Conservation (phyloP, 2,329 filamentous ascomycete species). For the Hypoxylon sp. region DNA sequence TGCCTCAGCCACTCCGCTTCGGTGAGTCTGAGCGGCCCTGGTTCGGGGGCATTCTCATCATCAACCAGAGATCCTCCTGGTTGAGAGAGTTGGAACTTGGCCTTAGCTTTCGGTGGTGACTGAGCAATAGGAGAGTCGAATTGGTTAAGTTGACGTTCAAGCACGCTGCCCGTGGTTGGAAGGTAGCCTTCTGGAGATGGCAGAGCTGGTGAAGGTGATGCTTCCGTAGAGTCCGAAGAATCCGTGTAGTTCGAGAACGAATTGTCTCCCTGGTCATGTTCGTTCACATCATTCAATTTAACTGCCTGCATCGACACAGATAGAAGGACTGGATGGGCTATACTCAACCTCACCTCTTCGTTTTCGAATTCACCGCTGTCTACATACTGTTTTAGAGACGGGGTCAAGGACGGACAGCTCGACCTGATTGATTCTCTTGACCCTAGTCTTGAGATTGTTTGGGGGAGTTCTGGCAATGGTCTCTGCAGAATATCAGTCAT, state of each 20-base stretch:
- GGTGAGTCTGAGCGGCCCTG: slow-evolving; percentile 45
- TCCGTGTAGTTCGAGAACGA: slow-evolving; percentile 53
- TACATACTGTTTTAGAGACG: slow-evolving; percentile 53
- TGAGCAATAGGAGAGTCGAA: slow-evolving; percentile 47
- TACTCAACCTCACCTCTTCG: slow-evolving; percentile 52
- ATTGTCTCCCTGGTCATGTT: slow-evolving; percentile 38
- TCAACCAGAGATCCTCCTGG: slow-evolving; percentile 27
- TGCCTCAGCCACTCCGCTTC: slow-evolving; percentile 55
- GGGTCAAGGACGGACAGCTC: slow-evolving; percentile 54
- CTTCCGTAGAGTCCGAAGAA: slow-evolving; percentile 48
- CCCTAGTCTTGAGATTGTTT: slow-evolving; percentile 42
- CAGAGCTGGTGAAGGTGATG: slow-evolving; percentile 47
- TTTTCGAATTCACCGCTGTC: slow-evolving; percentile 55
- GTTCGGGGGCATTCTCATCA: slow-evolving; percentile 18
- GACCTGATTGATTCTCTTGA: slow-evolving; percentile 52
- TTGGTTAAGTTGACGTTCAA: slow-evolving; percentile 52
- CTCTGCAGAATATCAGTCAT: slow-evolving; percentile 44
- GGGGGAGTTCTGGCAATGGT: slow-evolving; percentile 53
- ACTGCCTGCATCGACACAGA: slow-evolving; percentile 52
- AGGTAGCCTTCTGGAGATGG: slow-evolving; percentile 52
- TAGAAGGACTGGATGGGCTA: slow-evolving; percentile 51
- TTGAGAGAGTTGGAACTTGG: slow-evolving; percentile 27
- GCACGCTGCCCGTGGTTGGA: slow-evolving; percentile 53
- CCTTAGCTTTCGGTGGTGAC: slow-evolving; percentile 35
- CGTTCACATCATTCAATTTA: slow-evolving; percentile 39